Evolutionary conservation across 1,139 yeast genomes (phyloP).

Genomic region (Oligophagozyma castellii): DNA sequence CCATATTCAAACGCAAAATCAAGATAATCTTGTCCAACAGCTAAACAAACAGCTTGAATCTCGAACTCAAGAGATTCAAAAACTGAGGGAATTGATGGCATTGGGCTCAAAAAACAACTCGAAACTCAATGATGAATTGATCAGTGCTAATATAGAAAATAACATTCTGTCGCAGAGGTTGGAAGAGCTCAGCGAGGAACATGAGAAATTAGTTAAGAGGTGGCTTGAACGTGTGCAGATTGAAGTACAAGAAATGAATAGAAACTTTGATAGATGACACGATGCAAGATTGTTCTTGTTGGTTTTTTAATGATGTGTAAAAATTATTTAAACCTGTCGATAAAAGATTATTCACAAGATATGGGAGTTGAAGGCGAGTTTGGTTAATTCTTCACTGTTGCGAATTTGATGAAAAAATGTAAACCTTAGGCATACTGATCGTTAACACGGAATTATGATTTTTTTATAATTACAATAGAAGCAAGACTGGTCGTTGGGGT

Average conservation of each 20-base stretch:
- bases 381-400: too few relatives aligned
- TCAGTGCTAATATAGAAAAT: constrained; percentile 57
- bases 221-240: constrained; percentile 46
- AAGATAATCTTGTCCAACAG: background rate
- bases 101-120: constrained; percentile 46
- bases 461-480: too few relatives aligned
- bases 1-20: background rate
- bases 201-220: constrained; percentile 38
- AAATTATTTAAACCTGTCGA: too few relatives aligned
- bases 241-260: constrained; percentile 51
- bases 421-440: too few relatives aligned
- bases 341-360: too few relatives aligned
- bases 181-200: constrained; percentile 32
- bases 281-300: too few relatives aligned
- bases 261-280: constrained; percentile 8
- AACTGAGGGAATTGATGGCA: constrained; percentile 4
- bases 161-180: constrained; percentile 41
- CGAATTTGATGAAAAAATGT: too few relatives aligned
- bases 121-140: constrained; percentile 53
- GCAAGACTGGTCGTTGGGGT: too few relatives aligned
- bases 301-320: too few relatives aligned
- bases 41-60: background rate
- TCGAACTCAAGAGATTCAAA: background rate
- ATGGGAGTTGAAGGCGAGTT: too few relatives aligned
- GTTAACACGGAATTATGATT: too few relatives aligned